Percentiles rank a stretch among this genome's conserved stretches.
Conservation (phyloP, 257 asterid species). For the Solanum clarkiae region DNA sequence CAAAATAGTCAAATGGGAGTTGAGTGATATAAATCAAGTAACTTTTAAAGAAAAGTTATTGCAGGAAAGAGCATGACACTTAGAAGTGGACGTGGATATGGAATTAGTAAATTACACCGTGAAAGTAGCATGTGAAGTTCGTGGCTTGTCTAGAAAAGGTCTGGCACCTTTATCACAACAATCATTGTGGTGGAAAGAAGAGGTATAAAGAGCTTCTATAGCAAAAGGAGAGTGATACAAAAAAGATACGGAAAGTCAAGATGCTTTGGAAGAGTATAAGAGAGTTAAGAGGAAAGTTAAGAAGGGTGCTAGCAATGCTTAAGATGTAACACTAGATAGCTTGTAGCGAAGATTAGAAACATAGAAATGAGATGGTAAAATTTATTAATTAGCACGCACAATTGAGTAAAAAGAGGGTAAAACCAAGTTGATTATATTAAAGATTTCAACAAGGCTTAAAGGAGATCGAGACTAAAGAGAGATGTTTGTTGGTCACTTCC, state of each 20-base stretch:
- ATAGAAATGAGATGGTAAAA: not conserved
- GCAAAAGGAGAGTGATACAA: not conserved
- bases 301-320: not conserved
- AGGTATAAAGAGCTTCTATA: not conserved
- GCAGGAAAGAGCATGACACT: not conserved
- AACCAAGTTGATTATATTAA: not conserved
- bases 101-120: too few species aligned
- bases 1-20: too few species aligned
- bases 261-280: not conserved
- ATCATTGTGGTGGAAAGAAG: not conserved
- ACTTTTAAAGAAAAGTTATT: not conserved
- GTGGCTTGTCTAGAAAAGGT: not conserved
- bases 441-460: not conserved
- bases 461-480: not conserved
- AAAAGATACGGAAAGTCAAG: not conserved
- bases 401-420: not conserved
- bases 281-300: not conserved
- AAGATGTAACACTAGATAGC: not conserved
- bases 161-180: not conserved
- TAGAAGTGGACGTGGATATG: not conserved
- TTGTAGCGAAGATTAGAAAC: not conserved
- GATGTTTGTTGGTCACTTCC: not conserved
- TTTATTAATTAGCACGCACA: not conserved
- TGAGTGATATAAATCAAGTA: not conserved
- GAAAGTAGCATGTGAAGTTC: not conserved